Percentiles rank a stretch among this genome's conserved stretches.
Evolutionary conservation across 805 yeast species (phyloP).

Genomic region (Schizosaccharomyces cryophilus): DNA sequence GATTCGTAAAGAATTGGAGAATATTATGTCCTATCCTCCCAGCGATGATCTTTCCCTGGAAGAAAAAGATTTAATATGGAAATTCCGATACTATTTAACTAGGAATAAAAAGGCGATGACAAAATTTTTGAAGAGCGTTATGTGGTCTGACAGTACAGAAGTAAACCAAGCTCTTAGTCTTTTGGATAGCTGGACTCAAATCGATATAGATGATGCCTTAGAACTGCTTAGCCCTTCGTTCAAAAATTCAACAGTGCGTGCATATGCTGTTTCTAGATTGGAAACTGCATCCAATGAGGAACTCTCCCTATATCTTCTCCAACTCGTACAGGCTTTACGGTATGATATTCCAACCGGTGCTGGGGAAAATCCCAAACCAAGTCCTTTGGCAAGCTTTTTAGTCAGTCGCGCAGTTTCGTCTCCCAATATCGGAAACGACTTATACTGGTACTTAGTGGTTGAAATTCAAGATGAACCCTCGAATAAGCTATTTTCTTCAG

Average conservation of each 20-base stretch:
- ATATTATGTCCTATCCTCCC: conserved; percentile 52
- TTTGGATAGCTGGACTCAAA: conserved; percentile 44
- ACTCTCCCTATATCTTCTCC: conserved; percentile 39
- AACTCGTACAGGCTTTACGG: conserved; percentile 73
- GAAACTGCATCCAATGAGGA: conserved; percentile 52
- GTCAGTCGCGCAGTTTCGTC: conserved; percentile 46
- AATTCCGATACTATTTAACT: conserved; percentile 60
- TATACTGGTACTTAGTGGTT: conserved; percentile 81
- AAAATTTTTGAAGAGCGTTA: conserved; percentile 64
- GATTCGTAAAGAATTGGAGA: conserved; percentile 43
- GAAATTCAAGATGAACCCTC: conserved; percentile 49
- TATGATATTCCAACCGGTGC: conserved; percentile 21
- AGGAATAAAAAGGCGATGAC: conserved; percentile 43
- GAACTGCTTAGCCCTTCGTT: conserved; percentile 66
- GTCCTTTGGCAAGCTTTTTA: conserved; percentile 29
- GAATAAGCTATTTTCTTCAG: conserved; percentile 20
- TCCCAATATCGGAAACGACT: conserved; percentile 46
- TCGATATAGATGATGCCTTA: conserved; percentile 62
- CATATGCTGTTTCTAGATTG: conserved; percentile 70
- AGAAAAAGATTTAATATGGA: conserved; percentile 77
- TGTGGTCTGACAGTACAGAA: conserved; percentile 70
- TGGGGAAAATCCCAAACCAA: conserved; percentile 3
- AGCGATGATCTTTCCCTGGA: conserved; percentile 57
- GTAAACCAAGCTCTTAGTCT: conserved; percentile 54
- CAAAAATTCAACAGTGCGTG: conserved; percentile 45